Evolutionary conservation across 208 protist genomes (phyloP), one percentile per base, ranked within the genome.

Genomic region (Trichomonas vaginalis): DNA sequence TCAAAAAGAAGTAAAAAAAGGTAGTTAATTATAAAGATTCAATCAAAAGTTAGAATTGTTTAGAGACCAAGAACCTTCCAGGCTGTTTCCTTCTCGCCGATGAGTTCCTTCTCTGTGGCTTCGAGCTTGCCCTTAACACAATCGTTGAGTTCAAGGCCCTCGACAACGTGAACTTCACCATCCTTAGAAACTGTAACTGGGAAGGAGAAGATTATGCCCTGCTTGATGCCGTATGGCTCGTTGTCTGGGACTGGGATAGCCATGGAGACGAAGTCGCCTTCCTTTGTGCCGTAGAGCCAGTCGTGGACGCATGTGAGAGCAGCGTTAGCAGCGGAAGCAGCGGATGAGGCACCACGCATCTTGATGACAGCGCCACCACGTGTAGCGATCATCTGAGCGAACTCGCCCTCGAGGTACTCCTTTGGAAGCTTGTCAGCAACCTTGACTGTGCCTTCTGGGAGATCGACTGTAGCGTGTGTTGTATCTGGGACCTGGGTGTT

Each of bases 131-230:
- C 9, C 27, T 56, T 87, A 27, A 87, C 47, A n/a, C 97, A 97
- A 4, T 96, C 96, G 45, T 96, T 95, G 79, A 97, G 62, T 21
- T 95, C 86, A 47, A 98, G 96, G 39, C 96, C 97, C 40, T 97
- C 61, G 32, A 98, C 97, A 96, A 99, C 98, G 4, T 95, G 95
- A 97, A 98, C 98, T 96, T 98, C 96, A 35, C 98, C 98, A 79
- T 96, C 96, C 14, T 35, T 35, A n/a, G n/a, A n/a, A 97, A 97
- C 98, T 27, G 97, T 98, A 56, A 98, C 98, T 32, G 98, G 98
- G 96, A 98, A 99, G 14, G 98, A 99, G 96, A 98, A 99, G 86
- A 99, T 97, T 51, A 99, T 96, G 61, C 98, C 98, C 40, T 97
- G 96, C 27, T 97, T 96, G 48, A 99, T 97, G 49, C 97, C 97